Evolutionary conservation across 129 eudicot genomes (phyloP), one percentile per base, ranked within the genome.

Genomic region (Pulicaria dysenterica): DNA sequence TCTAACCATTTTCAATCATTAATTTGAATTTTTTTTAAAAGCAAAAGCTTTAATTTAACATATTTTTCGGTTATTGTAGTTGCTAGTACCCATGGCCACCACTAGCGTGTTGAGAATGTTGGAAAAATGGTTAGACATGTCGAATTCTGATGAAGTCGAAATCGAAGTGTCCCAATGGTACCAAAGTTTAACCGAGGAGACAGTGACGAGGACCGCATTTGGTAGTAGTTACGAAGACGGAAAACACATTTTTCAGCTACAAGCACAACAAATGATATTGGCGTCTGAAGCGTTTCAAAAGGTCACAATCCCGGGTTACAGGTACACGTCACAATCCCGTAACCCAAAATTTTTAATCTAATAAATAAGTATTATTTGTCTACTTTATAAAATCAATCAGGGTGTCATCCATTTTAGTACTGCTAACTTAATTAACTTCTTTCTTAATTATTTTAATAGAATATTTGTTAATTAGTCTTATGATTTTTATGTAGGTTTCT

Each of bases 161-260:
- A 81, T 93, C 19, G 96, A 89, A 69, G 95, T 89, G 0, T 93
- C 96, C 2, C 74, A 85, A 64, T 85, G 92, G 96, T 93, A 85
- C 79, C 86, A 87, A 41, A 83, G 69, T 7, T 77, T 93, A 62
- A 86, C 96, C 17, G 96, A 93, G 79, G 95, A 93, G 11, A 88
- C 85, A 0, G 89, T 93, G 10, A 89, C 98, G 0, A 56, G 89
- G 34, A 73, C 84, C 14, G 89, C 92, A 2, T 93, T 93, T 56
- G 98, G 98, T 45, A 83, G 77, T 44, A 85, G 95, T 80, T 89
- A 93, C 16, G 91, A 87, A 87, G 96, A 87, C 11, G 98, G 98
- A 13, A 82, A 80, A 75, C 85, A 85, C 64, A 90, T 93, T 72
- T 93, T 85, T 6, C 76, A 80, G 12, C 73, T 93, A 7, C 98